Conservation (phyloP, 495 filamentous ascomycete species). For the Neurospora sp. region DNA sequence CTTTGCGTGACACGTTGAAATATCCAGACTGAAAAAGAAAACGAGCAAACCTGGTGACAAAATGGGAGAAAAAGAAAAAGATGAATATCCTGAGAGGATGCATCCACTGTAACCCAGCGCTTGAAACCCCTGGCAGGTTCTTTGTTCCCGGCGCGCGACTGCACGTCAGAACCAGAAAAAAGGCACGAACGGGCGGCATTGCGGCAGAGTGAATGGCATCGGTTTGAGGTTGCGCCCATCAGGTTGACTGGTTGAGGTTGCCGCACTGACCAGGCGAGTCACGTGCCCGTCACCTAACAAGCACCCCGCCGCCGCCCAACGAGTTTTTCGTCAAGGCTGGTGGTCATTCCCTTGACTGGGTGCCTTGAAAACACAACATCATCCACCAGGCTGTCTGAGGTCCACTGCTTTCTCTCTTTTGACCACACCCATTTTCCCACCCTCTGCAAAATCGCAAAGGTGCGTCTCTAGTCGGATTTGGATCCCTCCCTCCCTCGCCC, state of each 20-base stretch:
- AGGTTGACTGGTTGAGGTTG: not conserved
- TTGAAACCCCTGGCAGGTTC: not conserved
- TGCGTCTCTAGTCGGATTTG: slow-evolving; percentile 8
- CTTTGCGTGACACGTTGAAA: not conserved
- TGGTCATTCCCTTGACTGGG: slow-evolving; percentile 12
- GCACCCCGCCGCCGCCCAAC: slow-evolving; percentile 30
- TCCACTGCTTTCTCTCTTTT: slow-evolving; percentile 21
- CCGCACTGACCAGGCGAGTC: slow-evolving; percentile 17
- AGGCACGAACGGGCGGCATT: not conserved
- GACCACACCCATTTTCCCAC: slow-evolving; percentile 12
- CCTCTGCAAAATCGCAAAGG: slow-evolving; percentile 11
- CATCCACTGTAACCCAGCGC: not conserved
- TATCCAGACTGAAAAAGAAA: not conserved
- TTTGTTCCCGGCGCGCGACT: not conserved
- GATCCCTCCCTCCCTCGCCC: not conserved
- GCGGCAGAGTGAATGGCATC: not conserved
- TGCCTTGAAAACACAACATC: slow-evolving; percentile 26
- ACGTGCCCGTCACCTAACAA: slow-evolving; percentile 12
- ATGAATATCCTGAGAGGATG: not conserved
- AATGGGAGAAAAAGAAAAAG: not conserved
- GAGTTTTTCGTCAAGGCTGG: slow-evolving; percentile 29
- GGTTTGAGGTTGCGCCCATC: not conserved
- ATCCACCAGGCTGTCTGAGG: slow-evolving; percentile 9
- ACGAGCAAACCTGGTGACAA: not conserved
- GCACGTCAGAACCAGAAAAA: not conserved